Percentiles rank a stretch among this genome's conserved stretches.
These are phyloP conservation scores for Cystobasidium ongulense DNA, from an alignment of 768 basidiomycete genomes.

Conservation along the genomic window DNA sequence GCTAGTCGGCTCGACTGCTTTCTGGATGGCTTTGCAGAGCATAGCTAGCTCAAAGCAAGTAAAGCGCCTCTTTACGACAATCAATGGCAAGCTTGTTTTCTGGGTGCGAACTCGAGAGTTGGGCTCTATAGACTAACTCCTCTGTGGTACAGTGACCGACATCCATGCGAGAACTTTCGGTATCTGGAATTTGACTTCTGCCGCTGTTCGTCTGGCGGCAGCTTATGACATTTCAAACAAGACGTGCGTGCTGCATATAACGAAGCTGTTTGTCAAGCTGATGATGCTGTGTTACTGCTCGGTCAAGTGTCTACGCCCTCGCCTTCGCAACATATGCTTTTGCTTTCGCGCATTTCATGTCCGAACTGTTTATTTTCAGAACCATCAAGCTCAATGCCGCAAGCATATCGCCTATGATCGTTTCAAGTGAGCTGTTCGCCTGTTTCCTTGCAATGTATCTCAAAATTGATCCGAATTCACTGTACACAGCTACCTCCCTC, in stretches of 20 bases:
- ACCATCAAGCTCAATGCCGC: constrained; percentile 59
- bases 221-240: constrained; percentile 81
- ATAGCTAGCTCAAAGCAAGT: neutral
- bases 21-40: constrained; percentile 11
- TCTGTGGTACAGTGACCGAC: constrained; percentile 73
- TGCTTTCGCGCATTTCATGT: constrained; percentile 78
- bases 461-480: neutral
- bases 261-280: neutral
- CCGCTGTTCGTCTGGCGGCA: constrained; percentile 71
- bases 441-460: constrained; percentile 45
- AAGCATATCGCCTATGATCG: constrained; percentile 65
- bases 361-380: constrained; percentile 74
- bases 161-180: constrained; percentile 85
- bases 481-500: constrained; percentile 12
- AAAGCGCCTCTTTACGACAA: neutral
- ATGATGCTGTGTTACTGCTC: neutral
- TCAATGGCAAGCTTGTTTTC: neutral
- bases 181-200: constrained; percentile 80
- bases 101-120: constrained; percentile 22
- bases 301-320: constrained; percentile 75
- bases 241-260: constrained; percentile 52
- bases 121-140: too few relatives aligned
- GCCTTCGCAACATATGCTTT: constrained; percentile 78
- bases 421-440: constrained; percentile 63
- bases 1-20: constrained; percentile 56